Evolutionary conservation across 1,284 basidiomycete genomes (phyloP).

Genomic region (Trametes versicolor): DNA sequence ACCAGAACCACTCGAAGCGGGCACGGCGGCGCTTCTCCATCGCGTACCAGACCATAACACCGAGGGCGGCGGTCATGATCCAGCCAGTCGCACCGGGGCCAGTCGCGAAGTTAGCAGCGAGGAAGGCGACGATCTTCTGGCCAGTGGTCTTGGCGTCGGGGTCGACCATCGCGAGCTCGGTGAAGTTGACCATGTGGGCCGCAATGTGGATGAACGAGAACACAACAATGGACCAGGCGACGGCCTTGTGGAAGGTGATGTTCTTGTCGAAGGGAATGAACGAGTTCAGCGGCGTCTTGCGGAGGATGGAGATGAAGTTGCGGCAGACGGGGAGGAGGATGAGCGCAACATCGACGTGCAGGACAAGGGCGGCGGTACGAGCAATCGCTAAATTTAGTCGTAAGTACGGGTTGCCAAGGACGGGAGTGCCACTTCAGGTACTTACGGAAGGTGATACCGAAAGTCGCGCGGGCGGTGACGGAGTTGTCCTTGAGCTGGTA

Average conservation of each 20-base stretch:
- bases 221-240: slow-evolving; percentile 86
- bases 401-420: neutral
- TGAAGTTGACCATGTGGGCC: slow-evolving; percentile 86
- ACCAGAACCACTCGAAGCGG: slow-evolving; percentile 90
- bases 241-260: slow-evolving; percentile 88
- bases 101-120: slow-evolving; percentile 81
- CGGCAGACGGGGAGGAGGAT: slow-evolving; percentile 93
- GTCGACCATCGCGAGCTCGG: slow-evolving; percentile 69
- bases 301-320: slow-evolving; percentile 87
- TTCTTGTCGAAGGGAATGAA: slow-evolving; percentile 93
- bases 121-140: slow-evolving; percentile 71
- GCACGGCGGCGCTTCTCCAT: slow-evolving; percentile 79
- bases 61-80: slow-evolving; percentile 84
- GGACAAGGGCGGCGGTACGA: slow-evolving; percentile 83
- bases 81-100: slow-evolving; percentile 93
- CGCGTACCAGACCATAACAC: slow-evolving; percentile 84
- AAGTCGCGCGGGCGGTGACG: slow-evolving; percentile 67
- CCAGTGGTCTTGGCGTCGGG: slow-evolving; percentile 60
- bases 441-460: slow-evolving; percentile 82
- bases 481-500: slow-evolving; percentile 83
- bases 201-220: slow-evolving; percentile 77
- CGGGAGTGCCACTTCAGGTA: slow-evolving; percentile 29
- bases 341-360: slow-evolving; percentile 90
- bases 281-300: slow-evolving; percentile 83
- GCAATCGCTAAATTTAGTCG: slow-evolving; percentile 69